These are phyloP conservation scores for Gamsiella multidivaricata DNA, from an alignment of 192 early-diverging fungal genomes.

Conservation along the genomic window DNA sequence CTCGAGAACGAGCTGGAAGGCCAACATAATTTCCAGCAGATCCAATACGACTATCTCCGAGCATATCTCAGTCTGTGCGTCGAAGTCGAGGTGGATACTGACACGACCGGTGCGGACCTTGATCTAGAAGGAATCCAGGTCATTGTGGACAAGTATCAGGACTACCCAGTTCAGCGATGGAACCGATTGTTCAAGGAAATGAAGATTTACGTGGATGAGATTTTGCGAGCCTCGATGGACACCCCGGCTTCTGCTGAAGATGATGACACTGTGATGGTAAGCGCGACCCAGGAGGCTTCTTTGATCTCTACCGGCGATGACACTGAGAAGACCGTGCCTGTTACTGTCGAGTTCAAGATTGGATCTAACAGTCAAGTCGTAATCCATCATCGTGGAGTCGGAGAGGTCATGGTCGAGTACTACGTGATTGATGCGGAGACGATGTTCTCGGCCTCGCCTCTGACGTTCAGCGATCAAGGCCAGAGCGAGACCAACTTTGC, in stretches of 20 bases:
- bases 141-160: conserved; percentile 44
- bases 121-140: conserved; percentile 29
- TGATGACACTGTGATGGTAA: background rate
- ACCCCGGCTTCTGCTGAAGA: background rate
- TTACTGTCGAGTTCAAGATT: conserved; percentile 56
- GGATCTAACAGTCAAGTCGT: conserved; percentile 37
- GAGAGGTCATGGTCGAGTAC: conserved; percentile 47
- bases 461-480: conserved; percentile 58
- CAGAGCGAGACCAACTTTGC: conserved; percentile 37
- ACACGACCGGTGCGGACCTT: background rate
- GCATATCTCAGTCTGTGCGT: conserved; percentile 60
- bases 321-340: conserved; percentile 12
- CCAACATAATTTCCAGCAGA: conserved; percentile 15
- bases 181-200: conserved; percentile 52
- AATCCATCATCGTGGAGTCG: conserved; percentile 52
- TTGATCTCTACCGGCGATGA: background rate
- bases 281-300: background rate
- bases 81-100: conserved; percentile 19
- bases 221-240: background rate
- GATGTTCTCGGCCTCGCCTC: conserved; percentile 60
- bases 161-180: conserved; percentile 57
- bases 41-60: conserved; percentile 60
- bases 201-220: conserved; percentile 49
- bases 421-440: conserved; percentile 62
- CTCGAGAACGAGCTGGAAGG: conserved; percentile 1